These are phyloP conservation scores for Skeletonema grethae DNA, from an alignment of 108 stramenopile species.

Conservation along the genomic window DNA sequence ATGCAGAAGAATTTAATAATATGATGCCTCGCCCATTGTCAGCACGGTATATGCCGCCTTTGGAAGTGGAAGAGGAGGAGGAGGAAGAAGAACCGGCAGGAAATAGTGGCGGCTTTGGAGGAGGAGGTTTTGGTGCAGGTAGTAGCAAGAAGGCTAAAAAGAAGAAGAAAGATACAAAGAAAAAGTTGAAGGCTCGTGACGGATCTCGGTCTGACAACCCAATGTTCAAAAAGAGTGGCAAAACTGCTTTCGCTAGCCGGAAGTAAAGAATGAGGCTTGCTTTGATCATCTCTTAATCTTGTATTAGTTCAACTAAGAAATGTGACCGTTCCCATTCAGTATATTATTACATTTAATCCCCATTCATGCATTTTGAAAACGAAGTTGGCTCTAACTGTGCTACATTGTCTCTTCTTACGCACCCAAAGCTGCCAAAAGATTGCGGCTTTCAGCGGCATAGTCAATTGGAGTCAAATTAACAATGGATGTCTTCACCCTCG, in stretches of 20 bases:
- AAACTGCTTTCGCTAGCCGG: not conserved
- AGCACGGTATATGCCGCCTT: slow-evolving; percentile 32
- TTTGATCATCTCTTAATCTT: not conserved
- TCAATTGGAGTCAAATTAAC: slow-evolving; percentile 79
- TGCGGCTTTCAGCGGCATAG: slow-evolving; percentile 76
- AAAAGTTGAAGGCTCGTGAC: slow-evolving; percentile 12
- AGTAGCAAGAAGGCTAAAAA: slow-evolving; percentile 11
- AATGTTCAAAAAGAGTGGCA: slow-evolving; percentile 8
- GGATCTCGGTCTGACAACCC: slow-evolving; percentile 11
- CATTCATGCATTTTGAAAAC: slow-evolving; percentile 6
- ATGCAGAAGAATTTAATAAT: slow-evolving; percentile 8
- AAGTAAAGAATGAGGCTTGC: not conserved
- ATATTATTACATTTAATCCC: not conserved
- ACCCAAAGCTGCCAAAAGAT: slow-evolving; percentile 76
- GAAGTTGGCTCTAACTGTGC: not conserved
- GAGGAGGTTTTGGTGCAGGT: slow-evolving; percentile 4
- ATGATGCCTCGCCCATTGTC: slow-evolving; percentile 31
- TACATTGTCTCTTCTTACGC: slow-evolving; percentile 6
- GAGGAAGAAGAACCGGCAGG: not conserved
- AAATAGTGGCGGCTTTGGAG: slow-evolving; percentile 18
- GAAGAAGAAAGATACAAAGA: slow-evolving; percentile 2
- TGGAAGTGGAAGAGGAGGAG: slow-evolving; percentile 16
- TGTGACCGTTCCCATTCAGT: not conserved
- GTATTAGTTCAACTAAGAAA: not conserved
- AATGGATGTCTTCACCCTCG: slow-evolving; percentile 81